A percentile compares a stretch with the other conserved stretches of the same genome.
Conservation (phyloP, 306 rosid species). For the Corylus americana region DNA sequence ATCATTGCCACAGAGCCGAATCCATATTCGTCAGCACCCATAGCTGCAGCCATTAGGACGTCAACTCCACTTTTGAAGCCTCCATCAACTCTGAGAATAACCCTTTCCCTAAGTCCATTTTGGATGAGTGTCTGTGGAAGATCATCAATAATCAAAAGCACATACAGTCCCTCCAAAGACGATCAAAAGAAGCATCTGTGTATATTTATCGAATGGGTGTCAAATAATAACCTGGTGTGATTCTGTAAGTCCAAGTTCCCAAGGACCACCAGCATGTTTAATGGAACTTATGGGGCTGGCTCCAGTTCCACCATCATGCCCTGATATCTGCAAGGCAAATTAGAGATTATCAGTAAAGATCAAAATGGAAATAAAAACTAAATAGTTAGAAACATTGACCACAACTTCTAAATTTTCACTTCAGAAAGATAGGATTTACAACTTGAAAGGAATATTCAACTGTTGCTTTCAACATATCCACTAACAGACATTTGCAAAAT, state of each 20-base stretch:
- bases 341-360: neutral
- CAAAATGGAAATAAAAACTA: neutral
- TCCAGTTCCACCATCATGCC: conserved; percentile 99
- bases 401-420: neutral
- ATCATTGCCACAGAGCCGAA: conserved; percentile 98
- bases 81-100: conserved; percentile 96
- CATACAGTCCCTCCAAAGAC: conserved; percentile 10
- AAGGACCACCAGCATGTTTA: conserved; percentile 99
- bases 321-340: conserved; percentile 69
- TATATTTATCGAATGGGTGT: conserved; percentile 19
- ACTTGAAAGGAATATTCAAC: neutral
- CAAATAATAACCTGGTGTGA: conserved; percentile 79
- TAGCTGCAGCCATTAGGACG: conserved; percentile 91
- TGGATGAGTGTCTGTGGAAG: conserved; percentile 69
- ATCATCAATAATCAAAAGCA: conserved; percentile 27
- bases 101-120: conserved; percentile 98
- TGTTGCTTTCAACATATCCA: neutral
- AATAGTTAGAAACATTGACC: neutral
- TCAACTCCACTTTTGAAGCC: conserved; percentile 99
- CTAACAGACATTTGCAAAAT: neutral
- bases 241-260: conserved; percentile 99
- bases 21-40: conserved; percentile 98
- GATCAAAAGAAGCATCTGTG: conserved; percentile 24
- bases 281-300: conserved; percentile 99
- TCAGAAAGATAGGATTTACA: neutral